A percentile compares a stretch with the other conserved stretches of the same genome.
phyloP scores from a whole-genome alignment of 2,329 filamentous ascomycete species.

The Fusarium anthophilum region DNA sequence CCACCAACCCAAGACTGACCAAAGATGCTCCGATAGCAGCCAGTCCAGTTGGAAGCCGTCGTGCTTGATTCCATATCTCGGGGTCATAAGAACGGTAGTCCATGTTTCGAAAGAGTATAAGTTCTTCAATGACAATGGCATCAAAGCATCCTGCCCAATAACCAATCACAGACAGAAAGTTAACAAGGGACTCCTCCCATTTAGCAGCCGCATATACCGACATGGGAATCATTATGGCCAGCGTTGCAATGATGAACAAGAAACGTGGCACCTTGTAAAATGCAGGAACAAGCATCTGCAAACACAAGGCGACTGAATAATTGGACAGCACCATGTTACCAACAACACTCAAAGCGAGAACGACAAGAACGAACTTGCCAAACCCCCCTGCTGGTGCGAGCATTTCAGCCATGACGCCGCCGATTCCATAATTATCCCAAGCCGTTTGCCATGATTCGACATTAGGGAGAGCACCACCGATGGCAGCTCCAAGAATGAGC shows the following conservation, averaged over 20 bases:
- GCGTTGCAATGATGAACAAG: constrained; percentile 52
- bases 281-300: constrained; percentile 55
- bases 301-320: constrained; percentile 51
- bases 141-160: constrained; percentile 59
- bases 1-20: constrained; percentile 52
- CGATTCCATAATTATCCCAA: constrained; percentile 44
- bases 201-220: constrained; percentile 53
- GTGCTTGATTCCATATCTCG: constrained; percentile 55
- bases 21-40: constrained; percentile 56
- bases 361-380: constrained; percentile 50
- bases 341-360: constrained; percentile 47
- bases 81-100: constrained; percentile 54
- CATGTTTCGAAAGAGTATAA: constrained; percentile 54
- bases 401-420: constrained; percentile 47
- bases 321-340: constrained; percentile 52
- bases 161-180: constrained; percentile 56
- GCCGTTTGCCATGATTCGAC: constrained; percentile 44
- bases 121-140: constrained; percentile 53
- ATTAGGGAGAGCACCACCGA: constrained; percentile 47
- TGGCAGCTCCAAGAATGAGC: constrained; percentile 53
- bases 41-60: constrained; percentile 53
- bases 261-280: constrained; percentile 54
- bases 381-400: constrained; percentile 45
- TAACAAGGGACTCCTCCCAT: constrained; percentile 54
- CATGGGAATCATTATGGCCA: constrained; percentile 55